These are phyloP conservation scores for Davidsoniella virescens DNA, from an alignment of 2,329 filamentous ascomycete genomes.

Conservation along the genomic window DNA sequence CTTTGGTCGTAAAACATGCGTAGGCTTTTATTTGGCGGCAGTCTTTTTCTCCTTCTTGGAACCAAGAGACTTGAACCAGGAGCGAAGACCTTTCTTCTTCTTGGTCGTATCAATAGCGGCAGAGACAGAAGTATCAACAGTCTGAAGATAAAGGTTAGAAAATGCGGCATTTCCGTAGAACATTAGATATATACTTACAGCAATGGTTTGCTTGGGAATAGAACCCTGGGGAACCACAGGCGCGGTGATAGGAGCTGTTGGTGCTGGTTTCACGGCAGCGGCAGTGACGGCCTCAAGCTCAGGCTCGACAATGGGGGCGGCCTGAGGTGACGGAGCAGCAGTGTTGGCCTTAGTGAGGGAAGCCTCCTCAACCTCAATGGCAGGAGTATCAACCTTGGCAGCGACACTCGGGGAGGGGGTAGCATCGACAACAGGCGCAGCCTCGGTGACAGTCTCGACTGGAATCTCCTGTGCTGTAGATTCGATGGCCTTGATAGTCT, in stretches of 20 bases:
- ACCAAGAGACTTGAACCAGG: slow-evolving; percentile 1
- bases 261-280: background rate
- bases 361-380: background rate
- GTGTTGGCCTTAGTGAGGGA: background rate
- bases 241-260: background rate
- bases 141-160: background rate
- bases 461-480: background rate
- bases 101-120: background rate
- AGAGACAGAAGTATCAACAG: background rate
- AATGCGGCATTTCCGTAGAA: background rate
- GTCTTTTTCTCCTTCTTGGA: slow-evolving; percentile 6
- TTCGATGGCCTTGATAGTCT: background rate
- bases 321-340: background rate
- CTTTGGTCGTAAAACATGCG: no score
- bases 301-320: background rate
- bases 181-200: background rate
- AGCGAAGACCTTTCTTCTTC: background rate
- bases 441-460: background rate
- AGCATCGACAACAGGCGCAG: background rate
- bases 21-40: background rate
- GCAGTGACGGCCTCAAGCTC: background rate
- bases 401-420: background rate
- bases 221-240: background rate
- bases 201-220: background rate
- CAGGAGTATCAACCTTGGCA: slow-evolving; percentile 1